Percentiles rank a stretch among this genome's conserved stretches.
These are phyloP conservation scores for Cyclocybe aegerita DNA, from an alignment of 768 basidiomycete genomes.

Conservation along the genomic window DNA sequence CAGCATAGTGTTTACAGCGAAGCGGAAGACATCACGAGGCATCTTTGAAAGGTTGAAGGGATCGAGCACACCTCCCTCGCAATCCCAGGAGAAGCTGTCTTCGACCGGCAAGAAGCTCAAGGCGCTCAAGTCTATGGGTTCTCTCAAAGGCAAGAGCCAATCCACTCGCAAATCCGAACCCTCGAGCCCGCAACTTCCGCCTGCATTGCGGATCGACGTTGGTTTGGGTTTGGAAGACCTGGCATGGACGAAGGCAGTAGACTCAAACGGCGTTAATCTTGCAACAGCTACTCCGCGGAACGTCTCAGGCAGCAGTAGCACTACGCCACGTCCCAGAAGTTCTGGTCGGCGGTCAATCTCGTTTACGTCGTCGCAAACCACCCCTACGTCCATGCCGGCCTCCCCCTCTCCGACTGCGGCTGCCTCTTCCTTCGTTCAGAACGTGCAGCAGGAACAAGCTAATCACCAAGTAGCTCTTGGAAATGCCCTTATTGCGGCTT, in stretches of 20 bases:
- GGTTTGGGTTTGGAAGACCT: conserved; percentile 57
- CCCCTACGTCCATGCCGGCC: conserved; percentile 40
- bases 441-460: conserved; percentile 20
- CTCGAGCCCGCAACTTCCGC: conserved; percentile 53
- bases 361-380: conserved; percentile 51
- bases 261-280: conserved; percentile 8
- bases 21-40: conserved; percentile 64
- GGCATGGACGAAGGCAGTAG: conserved; percentile 44
- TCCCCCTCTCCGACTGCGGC: conserved; percentile 50
- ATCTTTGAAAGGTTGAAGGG: conserved; percentile 66
- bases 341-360: conserved; percentile 74
- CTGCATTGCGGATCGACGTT: conserved; percentile 52
- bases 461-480: conserved; percentile 74
- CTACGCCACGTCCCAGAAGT: conserved; percentile 39
- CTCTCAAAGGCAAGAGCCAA: conserved; percentile 59
- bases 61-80: conserved; percentile 41
- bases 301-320: conserved; percentile 25
- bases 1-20: conserved; percentile 27
- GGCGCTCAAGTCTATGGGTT: conserved; percentile 79
- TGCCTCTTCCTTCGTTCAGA: conserved; percentile 32
- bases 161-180: conserved; percentile 35
- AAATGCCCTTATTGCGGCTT: conserved; percentile 89
- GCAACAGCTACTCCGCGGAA: conserved; percentile 33
- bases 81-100: conserved; percentile 32
- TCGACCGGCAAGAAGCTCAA: conserved; percentile 57